phyloP scores from a whole-genome alignment of 352 stramenopile genomes.

The Aphanomyces euteiches region DNA sequence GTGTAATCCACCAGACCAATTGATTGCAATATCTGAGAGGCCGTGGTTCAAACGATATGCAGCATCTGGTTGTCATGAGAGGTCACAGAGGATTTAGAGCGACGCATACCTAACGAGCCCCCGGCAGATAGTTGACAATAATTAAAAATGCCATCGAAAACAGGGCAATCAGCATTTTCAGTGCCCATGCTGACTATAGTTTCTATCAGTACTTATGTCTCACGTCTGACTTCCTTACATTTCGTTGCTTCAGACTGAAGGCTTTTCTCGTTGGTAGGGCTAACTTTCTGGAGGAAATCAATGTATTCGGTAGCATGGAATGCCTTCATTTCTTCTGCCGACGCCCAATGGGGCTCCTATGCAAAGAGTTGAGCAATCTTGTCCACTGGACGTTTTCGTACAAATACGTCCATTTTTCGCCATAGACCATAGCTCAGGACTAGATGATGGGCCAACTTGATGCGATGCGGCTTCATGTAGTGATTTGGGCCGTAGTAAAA shows the following conservation, averaged over 20 bases:
- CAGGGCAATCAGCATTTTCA: slow-evolving; percentile 99
- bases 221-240: neutral
- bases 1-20: slow-evolving; percentile 98
- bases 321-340: slow-evolving; percentile 1
- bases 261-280: neutral
- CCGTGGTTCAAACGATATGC: slow-evolving; percentile 95
- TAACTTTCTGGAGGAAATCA: slow-evolving; percentile 1
- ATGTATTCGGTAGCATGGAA: neutral
- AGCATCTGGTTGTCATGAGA: slow-evolving; percentile 38
- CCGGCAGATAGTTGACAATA: slow-evolving; percentile 99
- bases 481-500: slow-evolving; percentile 97
- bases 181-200: slow-evolving; percentile 86
- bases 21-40: slow-evolving; percentile 97
- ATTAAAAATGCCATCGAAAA: slow-evolving; percentile 99
- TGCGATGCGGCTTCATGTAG: slow-evolving; percentile 90
- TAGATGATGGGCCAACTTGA: slow-evolving; percentile 99
- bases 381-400: slow-evolving; percentile 36
- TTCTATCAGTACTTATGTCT: slow-evolving; percentile 93
- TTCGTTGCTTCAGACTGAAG: neutral
- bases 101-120: slow-evolving; percentile 85
- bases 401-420: slow-evolving; percentile 98
- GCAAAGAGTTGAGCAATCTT: slow-evolving; percentile 88
- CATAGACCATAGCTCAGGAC: slow-evolving; percentile 99
- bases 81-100: neutral
- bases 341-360: slow-evolving; percentile 51